These are phyloP conservation scores for Malus sieversii DNA, from an alignment of 306 rosid genomes.

Conservation along the genomic window DNA sequence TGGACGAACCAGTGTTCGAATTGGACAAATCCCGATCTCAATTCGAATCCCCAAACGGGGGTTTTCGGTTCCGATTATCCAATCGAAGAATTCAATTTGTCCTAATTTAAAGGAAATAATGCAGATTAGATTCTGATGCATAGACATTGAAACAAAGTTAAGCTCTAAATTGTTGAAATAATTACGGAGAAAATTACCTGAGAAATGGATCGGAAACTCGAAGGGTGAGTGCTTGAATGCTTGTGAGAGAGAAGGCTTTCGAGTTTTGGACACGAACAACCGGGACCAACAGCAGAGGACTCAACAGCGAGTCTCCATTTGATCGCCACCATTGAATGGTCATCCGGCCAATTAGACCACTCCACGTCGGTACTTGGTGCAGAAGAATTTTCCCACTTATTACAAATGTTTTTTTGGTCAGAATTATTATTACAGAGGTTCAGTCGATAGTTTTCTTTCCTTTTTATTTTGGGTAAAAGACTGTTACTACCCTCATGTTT, in stretches of 20 bases:
- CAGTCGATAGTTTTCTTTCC: too few species aligned
- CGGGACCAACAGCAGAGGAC: background rate
- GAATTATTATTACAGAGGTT: too few species aligned
- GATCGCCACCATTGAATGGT: background rate
- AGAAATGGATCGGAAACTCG: background rate
- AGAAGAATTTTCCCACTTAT: background rate
- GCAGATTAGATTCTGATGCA: background rate
- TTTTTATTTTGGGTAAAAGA: too few species aligned
- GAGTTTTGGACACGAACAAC: background rate
- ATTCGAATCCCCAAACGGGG: background rate
- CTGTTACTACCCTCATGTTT: too few species aligned
- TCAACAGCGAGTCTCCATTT: background rate
- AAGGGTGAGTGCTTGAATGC: background rate
- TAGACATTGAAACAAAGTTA: background rate
- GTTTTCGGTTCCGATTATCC: background rate
- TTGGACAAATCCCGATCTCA: background rate
- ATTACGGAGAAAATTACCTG: background rate
- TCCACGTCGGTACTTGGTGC: background rate
- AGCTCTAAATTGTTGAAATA: background rate
- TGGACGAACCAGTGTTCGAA: background rate
- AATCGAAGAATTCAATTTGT: background rate
- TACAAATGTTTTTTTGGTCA: too few species aligned
- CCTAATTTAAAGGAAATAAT: constrained; percentile 1
- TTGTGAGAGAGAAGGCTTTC: background rate
- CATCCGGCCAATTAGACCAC: background rate